These are phyloP conservation scores for Naegleria fowleri DNA, from an alignment of 208 protist genomes.

Conservation along the genomic window DNA sequence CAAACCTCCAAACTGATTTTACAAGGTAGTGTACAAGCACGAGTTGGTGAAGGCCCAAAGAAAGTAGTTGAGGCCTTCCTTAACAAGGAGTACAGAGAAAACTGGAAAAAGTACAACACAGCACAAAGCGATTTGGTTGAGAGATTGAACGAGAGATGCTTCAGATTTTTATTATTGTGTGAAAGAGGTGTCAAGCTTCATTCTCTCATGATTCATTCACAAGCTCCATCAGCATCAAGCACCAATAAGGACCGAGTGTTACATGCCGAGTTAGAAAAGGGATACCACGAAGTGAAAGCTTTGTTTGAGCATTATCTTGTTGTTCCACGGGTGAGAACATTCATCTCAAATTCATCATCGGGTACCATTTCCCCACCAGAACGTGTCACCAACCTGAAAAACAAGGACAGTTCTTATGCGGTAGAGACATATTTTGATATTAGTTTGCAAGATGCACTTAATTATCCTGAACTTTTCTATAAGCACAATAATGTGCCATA, in stretches of 20 bases:
- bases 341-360: neutral
- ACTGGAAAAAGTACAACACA: neutral
- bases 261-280: constrained; percentile 12
- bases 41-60: neutral
- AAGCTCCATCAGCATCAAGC: neutral
- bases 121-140: neutral
- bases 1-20: neutral
- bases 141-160: neutral
- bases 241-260: neutral
- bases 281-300: neutral
- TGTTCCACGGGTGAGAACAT: neutral
- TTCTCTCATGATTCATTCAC: neutral
- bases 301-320: neutral
- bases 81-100: neutral
- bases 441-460: neutral
- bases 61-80: neutral
- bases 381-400: neutral
- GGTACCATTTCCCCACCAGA: neutral
- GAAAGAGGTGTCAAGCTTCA: neutral
- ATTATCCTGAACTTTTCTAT: neutral
- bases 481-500: neutral
- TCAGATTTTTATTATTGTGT: neutral
- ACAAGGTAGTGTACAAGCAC: neutral
- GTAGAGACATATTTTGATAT: neutral
- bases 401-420: neutral